A percentile compares a stretch with the other conserved stretches of the same genome.
These are phyloP conservation scores for Irineochytrium annulatum DNA, from an alignment of 192 early-diverging fungal genomes.

Conservation along the genomic window DNA sequence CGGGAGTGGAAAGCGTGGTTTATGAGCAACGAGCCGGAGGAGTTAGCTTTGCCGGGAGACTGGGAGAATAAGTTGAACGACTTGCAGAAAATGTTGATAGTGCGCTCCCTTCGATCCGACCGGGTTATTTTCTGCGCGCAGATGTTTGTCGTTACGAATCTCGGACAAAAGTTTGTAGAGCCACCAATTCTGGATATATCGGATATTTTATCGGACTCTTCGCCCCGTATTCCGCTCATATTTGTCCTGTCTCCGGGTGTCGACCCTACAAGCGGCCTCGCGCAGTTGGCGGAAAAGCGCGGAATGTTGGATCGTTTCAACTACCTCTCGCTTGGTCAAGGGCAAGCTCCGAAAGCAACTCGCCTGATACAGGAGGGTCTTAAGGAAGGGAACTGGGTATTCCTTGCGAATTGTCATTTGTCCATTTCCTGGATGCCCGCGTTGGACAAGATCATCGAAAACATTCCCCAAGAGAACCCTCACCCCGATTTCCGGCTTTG, in stretches of 20 bases:
- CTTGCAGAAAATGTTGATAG: constrained; percentile 57
- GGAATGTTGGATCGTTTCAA: constrained; percentile 50
- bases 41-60: constrained; percentile 49
- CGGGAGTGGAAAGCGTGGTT: constrained; percentile 62
- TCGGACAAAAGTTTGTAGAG: constrained; percentile 55
- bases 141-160: constrained; percentile 51
- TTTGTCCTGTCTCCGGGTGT: constrained; percentile 66
- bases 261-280: constrained; percentile 45
- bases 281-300: constrained; percentile 44
- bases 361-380: constrained; percentile 56
- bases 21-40: constrained; percentile 55
- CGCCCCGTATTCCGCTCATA: constrained; percentile 50
- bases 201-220: constrained; percentile 55
- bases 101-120: constrained; percentile 53
- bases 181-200: constrained; percentile 54
- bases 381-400: constrained; percentile 61
- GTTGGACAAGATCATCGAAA: constrained; percentile 58
- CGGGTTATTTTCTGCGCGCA: constrained; percentile 56
- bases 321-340: constrained; percentile 59
- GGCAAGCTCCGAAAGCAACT: constrained; percentile 60
- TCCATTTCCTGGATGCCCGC: constrained; percentile 63
- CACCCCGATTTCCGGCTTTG: constrained; percentile 57
- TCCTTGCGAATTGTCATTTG: constrained; percentile 62
- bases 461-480: constrained; percentile 45
- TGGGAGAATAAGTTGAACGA: constrained; percentile 65